phyloP scores from a whole-genome alignment of 495 filamentous ascomycete genomes.

The Talaromyces borbonicus region DNA sequence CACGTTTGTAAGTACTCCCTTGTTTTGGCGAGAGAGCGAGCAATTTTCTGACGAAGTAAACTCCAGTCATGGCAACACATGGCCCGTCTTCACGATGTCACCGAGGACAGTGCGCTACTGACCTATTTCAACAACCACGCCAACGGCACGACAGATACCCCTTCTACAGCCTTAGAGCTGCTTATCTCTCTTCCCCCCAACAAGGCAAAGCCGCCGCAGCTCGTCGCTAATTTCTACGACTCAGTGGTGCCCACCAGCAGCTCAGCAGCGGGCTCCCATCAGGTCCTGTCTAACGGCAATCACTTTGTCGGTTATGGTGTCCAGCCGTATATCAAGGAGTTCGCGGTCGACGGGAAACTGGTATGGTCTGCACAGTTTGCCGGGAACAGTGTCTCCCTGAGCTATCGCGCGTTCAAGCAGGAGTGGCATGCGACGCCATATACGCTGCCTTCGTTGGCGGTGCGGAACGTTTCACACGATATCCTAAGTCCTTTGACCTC shows the following conservation, averaged over 20 bases:
- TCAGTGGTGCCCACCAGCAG: neutral
- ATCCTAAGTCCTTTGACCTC: slow-evolving; percentile 23
- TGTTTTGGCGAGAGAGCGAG: slow-evolving; percentile 27
- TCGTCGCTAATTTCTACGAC: too few relatives aligned
- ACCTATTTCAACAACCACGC: too few relatives aligned
- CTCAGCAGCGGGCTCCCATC: slow-evolving; percentile 21
- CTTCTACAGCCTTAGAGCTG: too few relatives aligned
- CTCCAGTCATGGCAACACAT: too few relatives aligned
- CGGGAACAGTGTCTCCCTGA: slow-evolving; percentile 25
- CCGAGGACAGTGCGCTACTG: too few relatives aligned
- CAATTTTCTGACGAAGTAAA: neutral
- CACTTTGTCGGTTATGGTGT: slow-evolving; percentile 53
- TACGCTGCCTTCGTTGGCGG: slow-evolving; percentile 29
- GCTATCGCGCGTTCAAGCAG: slow-evolving; percentile 34
- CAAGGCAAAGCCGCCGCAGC: too few relatives aligned
- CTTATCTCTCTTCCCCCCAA: too few relatives aligned
- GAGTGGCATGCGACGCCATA: slow-evolving; percentile 30
- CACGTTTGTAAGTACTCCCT: too few relatives aligned
- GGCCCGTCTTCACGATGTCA: too few relatives aligned
- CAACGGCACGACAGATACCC: too few relatives aligned
- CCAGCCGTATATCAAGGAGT: slow-evolving; percentile 47
- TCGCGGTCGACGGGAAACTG: slow-evolving; percentile 40
- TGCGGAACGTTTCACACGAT: too few relatives aligned
- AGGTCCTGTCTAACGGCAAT: slow-evolving; percentile 45
- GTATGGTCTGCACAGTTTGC: slow-evolving; percentile 35